A percentile compares a stretch with the other conserved stretches of the same genome.
These are phyloP conservation scores for Fusarium odoratissimum DNA, from an alignment of 2,329 filamentous ascomycete species.

Conservation along the genomic window DNA sequence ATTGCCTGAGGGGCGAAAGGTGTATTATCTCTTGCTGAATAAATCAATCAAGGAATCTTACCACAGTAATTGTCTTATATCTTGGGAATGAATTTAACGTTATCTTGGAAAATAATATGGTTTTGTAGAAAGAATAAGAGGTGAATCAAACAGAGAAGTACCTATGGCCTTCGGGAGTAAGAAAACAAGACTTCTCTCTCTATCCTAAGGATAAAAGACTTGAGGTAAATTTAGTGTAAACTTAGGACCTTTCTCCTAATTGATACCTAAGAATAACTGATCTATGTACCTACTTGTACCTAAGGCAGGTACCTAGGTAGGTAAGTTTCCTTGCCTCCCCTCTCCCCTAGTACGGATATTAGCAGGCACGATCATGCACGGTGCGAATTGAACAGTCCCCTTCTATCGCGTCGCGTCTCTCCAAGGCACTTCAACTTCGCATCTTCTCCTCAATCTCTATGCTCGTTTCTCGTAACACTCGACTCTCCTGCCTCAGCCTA, in stretches of 20 bases:
- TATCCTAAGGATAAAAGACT: background rate
- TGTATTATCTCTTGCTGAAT: background rate
- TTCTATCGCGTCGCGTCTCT: slow-evolving; percentile 27
- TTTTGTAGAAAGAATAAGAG: background rate
- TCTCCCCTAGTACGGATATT: background rate
- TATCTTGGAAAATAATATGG: background rate
- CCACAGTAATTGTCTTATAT: background rate
- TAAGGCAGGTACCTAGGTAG: no score
- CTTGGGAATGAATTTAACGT: background rate
- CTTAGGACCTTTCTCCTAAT: background rate
- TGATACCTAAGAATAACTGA: no score
- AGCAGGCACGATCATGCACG: background rate
- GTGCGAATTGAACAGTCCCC: slow-evolving; percentile 8
- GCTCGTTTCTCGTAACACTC: background rate
- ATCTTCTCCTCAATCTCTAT: slow-evolving; percentile 6
- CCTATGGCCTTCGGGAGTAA: background rate
- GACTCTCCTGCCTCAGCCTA: background rate
- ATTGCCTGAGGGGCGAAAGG: slow-evolving; percentile 7
- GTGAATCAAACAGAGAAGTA: background rate
- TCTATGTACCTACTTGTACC: no score
- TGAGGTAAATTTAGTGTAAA: background rate
- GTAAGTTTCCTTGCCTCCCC: no score
- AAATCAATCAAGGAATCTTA: background rate
- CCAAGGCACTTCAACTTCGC: background rate
- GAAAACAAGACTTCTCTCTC: background rate